Conservation (phyloP, 345 rosid genomes). For the Eucalyptus urophylla region DNA sequence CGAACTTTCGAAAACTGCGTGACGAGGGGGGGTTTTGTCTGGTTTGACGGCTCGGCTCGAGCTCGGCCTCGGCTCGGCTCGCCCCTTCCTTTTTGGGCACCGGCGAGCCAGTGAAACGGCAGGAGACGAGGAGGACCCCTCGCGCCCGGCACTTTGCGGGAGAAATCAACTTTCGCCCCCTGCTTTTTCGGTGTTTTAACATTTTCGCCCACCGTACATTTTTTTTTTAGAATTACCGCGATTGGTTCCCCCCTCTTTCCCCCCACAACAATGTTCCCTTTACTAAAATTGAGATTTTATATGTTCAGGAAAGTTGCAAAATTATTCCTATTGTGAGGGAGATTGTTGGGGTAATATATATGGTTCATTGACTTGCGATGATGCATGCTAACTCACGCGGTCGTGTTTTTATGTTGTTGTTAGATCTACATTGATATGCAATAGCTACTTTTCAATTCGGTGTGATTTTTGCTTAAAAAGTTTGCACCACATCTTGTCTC, state of each 20-base stretch:
- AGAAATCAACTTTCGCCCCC: background rate
- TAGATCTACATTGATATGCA: background rate
- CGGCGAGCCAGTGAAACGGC: background rate
- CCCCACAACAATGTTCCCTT: background rate
- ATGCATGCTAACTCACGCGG: background rate
- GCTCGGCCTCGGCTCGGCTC: background rate
- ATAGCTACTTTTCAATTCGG: background rate
- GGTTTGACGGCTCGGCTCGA: background rate
- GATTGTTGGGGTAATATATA: too few species aligned
- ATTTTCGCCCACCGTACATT: background rate
- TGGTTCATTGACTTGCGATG: background rate
- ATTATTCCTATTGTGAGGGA: background rate
- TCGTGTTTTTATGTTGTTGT: background rate
- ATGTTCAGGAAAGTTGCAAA: background rate
- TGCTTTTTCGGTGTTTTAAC: background rate
- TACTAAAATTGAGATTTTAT: background rate
- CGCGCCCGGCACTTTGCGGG: background rate
- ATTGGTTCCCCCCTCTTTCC: background rate
- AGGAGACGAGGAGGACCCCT: too few species aligned
- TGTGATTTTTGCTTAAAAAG: background rate
- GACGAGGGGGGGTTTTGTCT: background rate
- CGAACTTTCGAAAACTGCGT: background rate
- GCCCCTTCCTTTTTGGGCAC: background rate
- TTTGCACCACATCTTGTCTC: background rate
- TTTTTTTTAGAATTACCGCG: background rate